Percentiles rank a stretch among this genome's conserved stretches.
These are phyloP conservation scores for Chloris gayana DNA, from an alignment of 176 grass and related monocot species.

Conservation along the genomic window DNA sequence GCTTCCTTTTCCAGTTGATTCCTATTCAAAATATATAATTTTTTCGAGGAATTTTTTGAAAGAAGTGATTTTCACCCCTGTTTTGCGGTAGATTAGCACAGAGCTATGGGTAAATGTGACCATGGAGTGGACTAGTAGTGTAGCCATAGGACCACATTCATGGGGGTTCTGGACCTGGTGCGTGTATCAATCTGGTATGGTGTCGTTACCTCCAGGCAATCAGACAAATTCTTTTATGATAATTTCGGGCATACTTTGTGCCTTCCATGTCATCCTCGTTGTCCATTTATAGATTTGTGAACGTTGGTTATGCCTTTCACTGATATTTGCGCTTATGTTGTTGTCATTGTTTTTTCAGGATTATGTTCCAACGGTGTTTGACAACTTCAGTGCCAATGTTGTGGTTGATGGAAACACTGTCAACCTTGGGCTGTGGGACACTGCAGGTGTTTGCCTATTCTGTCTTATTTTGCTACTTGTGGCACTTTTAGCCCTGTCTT, in stretches of 20 bases:
- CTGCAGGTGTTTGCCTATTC: slow-evolving; percentile 54
- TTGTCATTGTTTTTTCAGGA: slow-evolving; percentile 44
- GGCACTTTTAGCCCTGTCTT: not conserved
- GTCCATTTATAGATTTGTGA: not conserved
- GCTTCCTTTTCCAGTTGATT: slow-evolving; percentile 33
- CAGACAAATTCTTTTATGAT: slow-evolving; percentile 5
- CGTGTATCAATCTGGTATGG: slow-evolving; percentile 21
- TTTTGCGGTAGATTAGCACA: slow-evolving; percentile 26
- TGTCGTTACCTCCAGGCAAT: slow-evolving; percentile 22
- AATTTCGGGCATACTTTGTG: not conserved
- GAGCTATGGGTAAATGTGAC: slow-evolving; percentile 30
- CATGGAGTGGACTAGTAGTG: slow-evolving; percentile 1
- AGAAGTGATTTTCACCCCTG: slow-evolving; percentile 25
- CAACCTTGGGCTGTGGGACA: slow-evolving; percentile 77
- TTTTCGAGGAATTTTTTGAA: not conserved
- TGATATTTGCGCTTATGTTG: not conserved
- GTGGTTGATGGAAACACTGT: slow-evolving; percentile 80
- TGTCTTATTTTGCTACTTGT: slow-evolving; percentile 24
- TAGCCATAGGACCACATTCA: slow-evolving; percentile 43
- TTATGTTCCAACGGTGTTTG: slow-evolving; percentile 79
- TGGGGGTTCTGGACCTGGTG: slow-evolving; percentile 8
- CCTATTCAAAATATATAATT: not conserved
- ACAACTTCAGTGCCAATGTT: slow-evolving; percentile 81
- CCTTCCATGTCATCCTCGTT: not conserved
- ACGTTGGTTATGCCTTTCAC: not conserved